Evolutionary conservation across 345 rosid genomes (phyloP).

Genomic region (Euphorbia tirucalli): DNA sequence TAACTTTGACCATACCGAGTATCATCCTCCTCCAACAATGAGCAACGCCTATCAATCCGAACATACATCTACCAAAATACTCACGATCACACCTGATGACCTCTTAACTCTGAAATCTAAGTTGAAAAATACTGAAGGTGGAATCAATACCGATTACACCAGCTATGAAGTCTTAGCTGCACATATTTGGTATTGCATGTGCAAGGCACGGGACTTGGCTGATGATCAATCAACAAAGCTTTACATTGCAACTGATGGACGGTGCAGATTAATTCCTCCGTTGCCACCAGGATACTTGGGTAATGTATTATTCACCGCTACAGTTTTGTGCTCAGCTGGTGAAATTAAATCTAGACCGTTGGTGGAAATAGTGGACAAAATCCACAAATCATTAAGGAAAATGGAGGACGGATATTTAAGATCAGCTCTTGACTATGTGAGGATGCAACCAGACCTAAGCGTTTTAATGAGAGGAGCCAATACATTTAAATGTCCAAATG

Average conservation of each 20-base stretch:
- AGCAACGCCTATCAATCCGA: not conserved
- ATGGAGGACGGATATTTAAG: conserved; percentile 42
- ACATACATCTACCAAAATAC: not conserved
- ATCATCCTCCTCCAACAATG: conserved; percentile 19
- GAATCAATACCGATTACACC: conserved; percentile 1
- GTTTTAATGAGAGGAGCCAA: not conserved
- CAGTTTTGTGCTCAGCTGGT: conserved; percentile 9
- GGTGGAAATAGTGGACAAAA: conserved; percentile 22
- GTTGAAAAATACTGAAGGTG: not conserved
- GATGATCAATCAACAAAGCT: conserved; percentile 25
- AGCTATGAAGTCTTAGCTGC: conserved; percentile 21
- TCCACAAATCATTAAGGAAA: conserved; percentile 19
- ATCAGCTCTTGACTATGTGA: conserved; percentile 22
- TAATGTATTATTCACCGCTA: conserved; percentile 34
- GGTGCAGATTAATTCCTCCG: conserved; percentile 41
- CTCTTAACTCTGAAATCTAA: conserved; percentile 22
- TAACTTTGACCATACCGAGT: conserved; percentile 23
- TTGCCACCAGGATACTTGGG: conserved; percentile 45
- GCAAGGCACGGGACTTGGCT: conserved; percentile 22
- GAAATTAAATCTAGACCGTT: conserved; percentile 34
- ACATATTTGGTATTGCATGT: conserved; percentile 34
- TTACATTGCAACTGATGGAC: conserved; percentile 29
- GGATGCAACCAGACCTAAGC: not conserved
- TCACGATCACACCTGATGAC: conserved; percentile 21
- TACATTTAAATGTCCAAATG: conserved; percentile 8